A percentile compares a stretch with the other conserved stretches of the same genome.
phyloP scores from a whole-genome alignment of 176 grass and related monocot genomes.

The Poa pratensis region DNA sequence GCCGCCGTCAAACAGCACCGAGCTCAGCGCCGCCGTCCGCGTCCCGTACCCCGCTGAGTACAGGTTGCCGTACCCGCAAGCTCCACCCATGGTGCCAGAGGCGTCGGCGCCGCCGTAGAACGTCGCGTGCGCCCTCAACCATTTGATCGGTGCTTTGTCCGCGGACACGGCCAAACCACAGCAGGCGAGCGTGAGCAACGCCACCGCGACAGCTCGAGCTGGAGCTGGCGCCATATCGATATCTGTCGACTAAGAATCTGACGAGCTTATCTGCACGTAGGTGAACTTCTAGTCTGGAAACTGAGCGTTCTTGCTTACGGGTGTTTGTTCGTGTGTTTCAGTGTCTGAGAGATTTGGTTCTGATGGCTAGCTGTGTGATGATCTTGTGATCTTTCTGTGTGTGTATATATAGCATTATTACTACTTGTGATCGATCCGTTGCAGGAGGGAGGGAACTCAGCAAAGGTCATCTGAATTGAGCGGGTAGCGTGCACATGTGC shows the following conservation, averaged over 20 bases:
- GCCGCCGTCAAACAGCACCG: not conserved
- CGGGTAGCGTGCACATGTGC: not conserved
- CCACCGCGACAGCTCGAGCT: not conserved
- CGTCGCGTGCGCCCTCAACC: not conserved
- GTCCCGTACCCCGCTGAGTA: conserved; percentile 61
- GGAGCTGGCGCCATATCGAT: not conserved
- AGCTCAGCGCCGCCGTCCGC: conserved; percentile 53
- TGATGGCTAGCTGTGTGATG: not conserved
- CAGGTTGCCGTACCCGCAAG: conserved; percentile 68
- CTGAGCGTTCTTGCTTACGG: not conserved
- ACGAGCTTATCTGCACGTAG: not conserved
- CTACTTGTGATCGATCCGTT: not conserved
- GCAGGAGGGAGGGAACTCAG: not conserved
- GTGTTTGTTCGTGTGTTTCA: not conserved
- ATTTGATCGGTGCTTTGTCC: not conserved
- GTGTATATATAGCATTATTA: not conserved
- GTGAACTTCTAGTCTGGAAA: not conserved
- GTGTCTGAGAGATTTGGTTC: not conserved
- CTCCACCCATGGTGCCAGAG: not conserved
- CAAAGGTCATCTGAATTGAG: not conserved
- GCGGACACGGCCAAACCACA: not conserved
- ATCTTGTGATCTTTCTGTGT: not conserved
- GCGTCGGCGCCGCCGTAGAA: not conserved
- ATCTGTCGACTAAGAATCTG: not conserved
- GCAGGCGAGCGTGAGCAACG: not conserved